phyloP scores from a whole-genome alignment of 495 filamentous ascomycete genomes.

The Parathielavia hyrcaniae region DNA sequence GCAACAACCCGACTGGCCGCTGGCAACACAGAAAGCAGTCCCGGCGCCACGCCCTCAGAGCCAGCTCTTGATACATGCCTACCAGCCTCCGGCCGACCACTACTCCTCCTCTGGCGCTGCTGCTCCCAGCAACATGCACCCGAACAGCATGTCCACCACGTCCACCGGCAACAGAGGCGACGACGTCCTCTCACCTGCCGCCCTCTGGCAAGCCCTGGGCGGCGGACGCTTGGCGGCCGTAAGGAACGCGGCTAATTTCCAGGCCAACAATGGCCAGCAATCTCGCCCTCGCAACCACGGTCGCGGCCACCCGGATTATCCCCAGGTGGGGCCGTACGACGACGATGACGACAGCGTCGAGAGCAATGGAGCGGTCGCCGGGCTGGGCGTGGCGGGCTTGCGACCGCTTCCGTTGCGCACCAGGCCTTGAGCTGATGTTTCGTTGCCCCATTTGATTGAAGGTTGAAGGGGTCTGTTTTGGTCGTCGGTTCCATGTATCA shows the following conservation, averaged over 20 bases:
- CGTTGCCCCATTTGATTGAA: conserved; percentile 1
- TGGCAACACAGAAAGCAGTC: background rate
- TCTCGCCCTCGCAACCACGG: background rate
- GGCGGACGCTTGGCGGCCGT: background rate
- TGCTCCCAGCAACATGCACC: background rate
- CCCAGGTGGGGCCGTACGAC: conserved; percentile 20
- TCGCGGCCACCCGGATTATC: conserved; percentile 18
- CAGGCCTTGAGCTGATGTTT: background rate
- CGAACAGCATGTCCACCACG: background rate
- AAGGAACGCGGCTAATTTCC: background rate
- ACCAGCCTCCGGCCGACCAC: background rate
- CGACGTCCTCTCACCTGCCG: background rate
- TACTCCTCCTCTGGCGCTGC: background rate
- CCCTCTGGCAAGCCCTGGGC: conserved; percentile 10
- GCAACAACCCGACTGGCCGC: conserved; percentile 3
- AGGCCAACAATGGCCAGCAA: background rate
- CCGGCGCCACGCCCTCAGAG: background rate
- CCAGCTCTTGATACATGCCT: background rate
- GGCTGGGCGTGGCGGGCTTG: background rate
- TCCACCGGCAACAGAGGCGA: background rate
- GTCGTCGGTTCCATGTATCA: too few relatives aligned
- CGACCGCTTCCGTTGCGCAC: background rate
- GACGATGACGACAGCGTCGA: background rate
- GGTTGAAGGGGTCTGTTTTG: background rate
- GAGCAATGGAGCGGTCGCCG: background rate